Evolutionary conservation across 176 grass and related monocot species (phyloP).

Genomic region (Oryza longistaminata): DNA sequence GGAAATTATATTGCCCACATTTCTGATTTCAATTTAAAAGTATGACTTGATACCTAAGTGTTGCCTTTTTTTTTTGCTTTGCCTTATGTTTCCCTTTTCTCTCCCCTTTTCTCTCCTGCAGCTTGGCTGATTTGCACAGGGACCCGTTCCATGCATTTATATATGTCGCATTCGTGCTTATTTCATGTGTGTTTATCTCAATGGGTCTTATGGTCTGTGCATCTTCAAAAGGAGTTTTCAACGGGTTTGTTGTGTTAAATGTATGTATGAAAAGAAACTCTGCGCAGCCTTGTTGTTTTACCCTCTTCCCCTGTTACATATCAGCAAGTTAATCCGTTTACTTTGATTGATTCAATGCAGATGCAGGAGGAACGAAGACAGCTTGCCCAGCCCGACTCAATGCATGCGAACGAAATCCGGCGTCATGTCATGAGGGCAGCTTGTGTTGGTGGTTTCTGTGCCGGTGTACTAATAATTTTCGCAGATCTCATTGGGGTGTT

Average conservation of each 20-base stretch:
- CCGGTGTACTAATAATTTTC: not conserved
- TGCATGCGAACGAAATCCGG: not conserved
- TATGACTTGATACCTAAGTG: not conserved
- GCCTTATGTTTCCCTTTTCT: not conserved
- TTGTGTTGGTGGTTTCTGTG: conserved; percentile 8
- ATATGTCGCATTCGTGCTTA: conserved; percentile 4
- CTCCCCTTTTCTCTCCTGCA: conserved; percentile 11
- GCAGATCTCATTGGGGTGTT: conserved; percentile 14
- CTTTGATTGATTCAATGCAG: not conserved
- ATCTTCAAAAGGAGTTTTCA: not conserved
- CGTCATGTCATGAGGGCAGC: not conserved
- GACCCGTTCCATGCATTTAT: not conserved
- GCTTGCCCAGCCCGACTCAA: not conserved
- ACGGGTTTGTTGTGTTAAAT: not conserved
- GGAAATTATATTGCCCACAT: not conserved
- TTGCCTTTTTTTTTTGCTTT: not conserved
- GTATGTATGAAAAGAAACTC: not conserved
- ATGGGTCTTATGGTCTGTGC: conserved; percentile 6
- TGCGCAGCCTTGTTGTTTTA: not conserved
- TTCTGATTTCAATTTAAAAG: not conserved
- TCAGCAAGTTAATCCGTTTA: not conserved
- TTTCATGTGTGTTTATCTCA: not conserved
- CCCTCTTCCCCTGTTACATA: not conserved
- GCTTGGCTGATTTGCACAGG: conserved; percentile 23
- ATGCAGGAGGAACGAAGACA: not conserved